Base-by-base conservation (phyloP, 768 basidiomycete species). In the Panaeolus papilionaceus region DNA sequence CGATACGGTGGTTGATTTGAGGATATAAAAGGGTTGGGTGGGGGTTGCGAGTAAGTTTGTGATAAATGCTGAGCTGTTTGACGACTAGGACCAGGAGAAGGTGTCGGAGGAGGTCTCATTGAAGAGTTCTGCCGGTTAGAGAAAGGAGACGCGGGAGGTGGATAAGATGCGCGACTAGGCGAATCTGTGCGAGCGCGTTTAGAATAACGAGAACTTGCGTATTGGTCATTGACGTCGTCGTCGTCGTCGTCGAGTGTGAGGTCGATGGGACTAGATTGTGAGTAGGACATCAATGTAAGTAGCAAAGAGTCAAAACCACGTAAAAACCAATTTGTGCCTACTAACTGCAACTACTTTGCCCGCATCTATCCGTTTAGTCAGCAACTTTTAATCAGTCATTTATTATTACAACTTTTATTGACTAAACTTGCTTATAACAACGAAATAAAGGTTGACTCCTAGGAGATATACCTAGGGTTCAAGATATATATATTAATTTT, bases 201-300 rank as follows among this genome's bases (percentile, higher is more conserved):
- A 68, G 80, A 74, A 68, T 73, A 76, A 75, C 80, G 74, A 26
- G 77, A 66, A 38, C 74, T 70, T 68, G 76, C 74, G 71, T 78
- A 74, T 65, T 73, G 77, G 58, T 69, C 67, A 63, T 70, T 68
- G 62, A 64, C 51, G 45, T 71, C 71, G 70, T 81, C 80, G 72
- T 80, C 86, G 73, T 90, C 89, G 77, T 91, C 90, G 78, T 90
- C 91, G 68, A 82, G 79, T 28, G 90, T 92, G 68, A 92, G 83
- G 82, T 92, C 91, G 76, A 92, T 92, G 71, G 84, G 86, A 71
- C 86, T 82, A 62, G 84, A 79, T 70, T 83, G 82, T 67, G 79
- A 78, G 68, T 81, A 77, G 23, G 80, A 44, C 71, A 79, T 58
- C 54, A 58, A 28, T 3, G 54, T 58, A 33, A 58, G 26, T n/a